Evolutionary conservation across 345 rosid species (phyloP).

Genomic region (Garcia nutans): DNA sequence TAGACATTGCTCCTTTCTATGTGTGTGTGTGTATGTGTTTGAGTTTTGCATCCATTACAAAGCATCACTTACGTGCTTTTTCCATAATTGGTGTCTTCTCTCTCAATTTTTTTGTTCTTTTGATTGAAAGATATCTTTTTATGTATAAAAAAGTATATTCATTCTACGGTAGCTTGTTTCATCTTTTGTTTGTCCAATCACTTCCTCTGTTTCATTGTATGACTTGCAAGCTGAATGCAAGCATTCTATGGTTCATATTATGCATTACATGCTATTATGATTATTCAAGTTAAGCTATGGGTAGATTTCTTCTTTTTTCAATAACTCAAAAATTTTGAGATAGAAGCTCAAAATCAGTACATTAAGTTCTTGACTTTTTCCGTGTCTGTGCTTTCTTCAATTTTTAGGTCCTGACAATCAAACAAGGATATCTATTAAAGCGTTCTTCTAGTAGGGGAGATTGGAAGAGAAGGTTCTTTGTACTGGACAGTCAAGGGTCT

Average conservation of each 20-base stretch:
- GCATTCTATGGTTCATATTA: neutral
- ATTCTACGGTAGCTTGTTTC: neutral
- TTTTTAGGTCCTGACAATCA: conserved; percentile 55
- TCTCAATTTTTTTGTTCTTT: neutral
- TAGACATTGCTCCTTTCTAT: neutral
- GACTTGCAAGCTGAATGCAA: neutral
- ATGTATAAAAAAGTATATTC: neutral
- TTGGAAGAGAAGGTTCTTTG: conserved; percentile 90
- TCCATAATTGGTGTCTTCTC: neutral
- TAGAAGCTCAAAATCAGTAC: too few relatives aligned
- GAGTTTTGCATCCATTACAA: neutral
- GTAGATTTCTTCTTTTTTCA: neutral
- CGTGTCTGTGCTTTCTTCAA: conserved; percentile 10
- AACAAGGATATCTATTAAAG: conserved; percentile 79
- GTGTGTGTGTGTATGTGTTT: too few relatives aligned
- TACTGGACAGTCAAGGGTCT: conserved; percentile 76
- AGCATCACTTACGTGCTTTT: neutral
- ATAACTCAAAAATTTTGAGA: neutral
- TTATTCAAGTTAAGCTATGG: neutral
- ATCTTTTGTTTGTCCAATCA: neutral
- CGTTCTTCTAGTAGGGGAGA: conserved; percentile 73
- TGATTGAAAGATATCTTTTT: neutral
- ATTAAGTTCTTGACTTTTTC: conserved; percentile 10
- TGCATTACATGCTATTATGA: neutral
- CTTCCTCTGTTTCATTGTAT: neutral